Conservation (phyloP, 768 basidiomycete genomes). For the Mycena chlorophos region DNA sequence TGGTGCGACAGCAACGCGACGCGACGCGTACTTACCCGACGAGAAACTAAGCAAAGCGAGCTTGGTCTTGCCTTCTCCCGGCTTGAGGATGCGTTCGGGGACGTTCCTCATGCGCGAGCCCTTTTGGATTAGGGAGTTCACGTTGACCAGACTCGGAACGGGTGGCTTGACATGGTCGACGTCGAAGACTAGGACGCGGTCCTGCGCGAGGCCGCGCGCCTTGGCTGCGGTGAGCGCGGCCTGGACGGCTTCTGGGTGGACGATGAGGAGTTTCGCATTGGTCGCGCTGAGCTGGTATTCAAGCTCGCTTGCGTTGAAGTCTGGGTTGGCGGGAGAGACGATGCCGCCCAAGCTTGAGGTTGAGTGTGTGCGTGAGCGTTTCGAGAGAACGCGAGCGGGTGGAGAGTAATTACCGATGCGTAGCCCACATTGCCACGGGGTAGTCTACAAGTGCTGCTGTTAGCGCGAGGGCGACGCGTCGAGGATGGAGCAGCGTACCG, state of each 20-base stretch:
- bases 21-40: slow-evolving; percentile 38
- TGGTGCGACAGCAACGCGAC: too few species aligned
- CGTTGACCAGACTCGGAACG: slow-evolving; percentile 31
- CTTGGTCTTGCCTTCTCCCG: slow-evolving; percentile 68
- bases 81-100: slow-evolving; percentile 50
- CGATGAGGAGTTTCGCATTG: slow-evolving; percentile 48
- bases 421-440: slow-evolving; percentile 55
- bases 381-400: neutral
- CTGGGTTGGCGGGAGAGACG: slow-evolving; percentile 56
- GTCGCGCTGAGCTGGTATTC: slow-evolving; percentile 54
- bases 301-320: slow-evolving; percentile 54
- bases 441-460: slow-evolving; percentile 42
- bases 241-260: slow-evolving; percentile 45
- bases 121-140: slow-evolving; percentile 49
- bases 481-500: slow-evolving; percentile 37
- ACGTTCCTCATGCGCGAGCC: slow-evolving; percentile 41
- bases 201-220: slow-evolving; percentile 36
- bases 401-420: slow-evolving; percentile 41
- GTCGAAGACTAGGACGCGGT: slow-evolving; percentile 49
- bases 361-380: too few species aligned
- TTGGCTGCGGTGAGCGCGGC: slow-evolving; percentile 45
- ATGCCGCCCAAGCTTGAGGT: slow-evolving; percentile 28
- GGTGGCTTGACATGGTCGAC: slow-evolving; percentile 16
- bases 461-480: neutral
- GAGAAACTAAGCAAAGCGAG: slow-evolving; percentile 73